These are phyloP conservation scores for Populus simonii DNA, from an alignment of 345 rosid genomes.

Conservation along the genomic window DNA sequence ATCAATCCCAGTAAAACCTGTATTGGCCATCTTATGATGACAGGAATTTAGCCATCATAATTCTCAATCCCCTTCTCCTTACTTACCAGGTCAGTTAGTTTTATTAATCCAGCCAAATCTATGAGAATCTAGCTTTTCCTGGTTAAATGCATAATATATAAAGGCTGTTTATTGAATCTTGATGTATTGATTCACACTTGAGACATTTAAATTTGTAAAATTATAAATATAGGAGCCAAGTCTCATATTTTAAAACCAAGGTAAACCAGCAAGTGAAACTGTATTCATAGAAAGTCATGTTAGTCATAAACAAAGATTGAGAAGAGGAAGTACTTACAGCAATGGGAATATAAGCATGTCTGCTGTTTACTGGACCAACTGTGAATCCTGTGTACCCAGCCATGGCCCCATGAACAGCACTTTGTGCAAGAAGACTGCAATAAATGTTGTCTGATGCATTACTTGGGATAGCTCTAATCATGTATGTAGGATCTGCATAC, in stretches of 20 bases:
- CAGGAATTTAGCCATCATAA: not conserved
- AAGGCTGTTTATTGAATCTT: not conserved
- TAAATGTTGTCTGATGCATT: constrained; percentile 92
- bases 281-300: not conserved
- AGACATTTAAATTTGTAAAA: not conserved
- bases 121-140: not conserved
- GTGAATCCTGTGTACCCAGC: constrained; percentile 96
- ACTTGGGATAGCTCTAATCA: constrained; percentile 92
- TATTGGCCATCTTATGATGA: not conserved
- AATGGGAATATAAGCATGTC: constrained; percentile 86
- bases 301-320: not conserved
- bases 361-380: constrained; percentile 90
- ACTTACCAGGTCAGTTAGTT: not conserved
- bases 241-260: constrained; percentile 3
- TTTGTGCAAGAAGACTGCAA: constrained; percentile 96
- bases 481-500: constrained; percentile 81
- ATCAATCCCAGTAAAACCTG: too few species aligned
- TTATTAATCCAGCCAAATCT: not conserved
- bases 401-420: constrained; percentile 99
- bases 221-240: constrained; percentile 1
- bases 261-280: constrained; percentile 3
- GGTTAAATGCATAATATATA: not conserved
- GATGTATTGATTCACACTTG: not conserved
- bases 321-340: constrained; percentile 46
- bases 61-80: not conserved